These are phyloP conservation scores for Saccharomycopsis sp. DNA, from an alignment of 805 yeast genomes.

Conservation along the genomic window DNA sequence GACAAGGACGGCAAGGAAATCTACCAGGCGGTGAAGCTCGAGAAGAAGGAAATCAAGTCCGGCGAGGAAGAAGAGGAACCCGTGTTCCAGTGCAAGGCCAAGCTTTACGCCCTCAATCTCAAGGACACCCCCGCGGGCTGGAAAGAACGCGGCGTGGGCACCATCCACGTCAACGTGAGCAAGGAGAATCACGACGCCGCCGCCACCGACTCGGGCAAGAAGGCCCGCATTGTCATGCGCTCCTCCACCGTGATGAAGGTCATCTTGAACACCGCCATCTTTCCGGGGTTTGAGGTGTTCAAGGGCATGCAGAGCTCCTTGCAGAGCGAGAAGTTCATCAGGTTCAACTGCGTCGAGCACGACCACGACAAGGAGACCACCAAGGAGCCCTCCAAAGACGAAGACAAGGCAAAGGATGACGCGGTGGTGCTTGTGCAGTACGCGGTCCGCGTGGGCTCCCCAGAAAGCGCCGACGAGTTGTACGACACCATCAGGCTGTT, in stretches of 20 bases:
- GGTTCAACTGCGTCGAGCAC: constrained; percentile 56
- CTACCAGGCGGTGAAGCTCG: constrained; percentile 52
- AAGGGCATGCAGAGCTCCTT: constrained; percentile 85
- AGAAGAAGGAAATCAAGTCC: constrained; percentile 54
- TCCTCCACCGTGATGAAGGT: constrained; percentile 79
- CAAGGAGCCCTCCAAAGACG: constrained; percentile 25
- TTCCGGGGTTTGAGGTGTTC: constrained; percentile 46
- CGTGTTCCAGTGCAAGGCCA: constrained; percentile 60
- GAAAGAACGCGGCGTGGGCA: constrained; percentile 93
- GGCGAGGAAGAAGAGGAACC: constrained; percentile 87
- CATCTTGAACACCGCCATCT: constrained; percentile 65
- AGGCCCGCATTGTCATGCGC: constrained; percentile 78
- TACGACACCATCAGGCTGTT: constrained; percentile 35
- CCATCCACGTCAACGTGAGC: constrained; percentile 59
- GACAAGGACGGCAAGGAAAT: constrained; percentile 18
- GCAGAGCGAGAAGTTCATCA: constrained; percentile 71
- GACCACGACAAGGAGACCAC: neutral
- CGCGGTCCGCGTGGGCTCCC: constrained; percentile 63
- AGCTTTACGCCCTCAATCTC: constrained; percentile 67
- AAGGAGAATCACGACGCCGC: constrained; percentile 24
- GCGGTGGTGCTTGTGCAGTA: constrained; percentile 60
- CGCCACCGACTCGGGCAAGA: constrained; percentile 23
- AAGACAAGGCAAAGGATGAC: constrained; percentile 4
- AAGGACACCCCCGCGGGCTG: constrained; percentile 66
- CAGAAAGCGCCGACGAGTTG: constrained; percentile 50